Percentiles rank a stretch among this genome's conserved stretches.
These are phyloP conservation scores for Penicillium sp. DNA, from an alignment of 2,329 filamentous ascomycete genomes.

Conservation along the genomic window DNA sequence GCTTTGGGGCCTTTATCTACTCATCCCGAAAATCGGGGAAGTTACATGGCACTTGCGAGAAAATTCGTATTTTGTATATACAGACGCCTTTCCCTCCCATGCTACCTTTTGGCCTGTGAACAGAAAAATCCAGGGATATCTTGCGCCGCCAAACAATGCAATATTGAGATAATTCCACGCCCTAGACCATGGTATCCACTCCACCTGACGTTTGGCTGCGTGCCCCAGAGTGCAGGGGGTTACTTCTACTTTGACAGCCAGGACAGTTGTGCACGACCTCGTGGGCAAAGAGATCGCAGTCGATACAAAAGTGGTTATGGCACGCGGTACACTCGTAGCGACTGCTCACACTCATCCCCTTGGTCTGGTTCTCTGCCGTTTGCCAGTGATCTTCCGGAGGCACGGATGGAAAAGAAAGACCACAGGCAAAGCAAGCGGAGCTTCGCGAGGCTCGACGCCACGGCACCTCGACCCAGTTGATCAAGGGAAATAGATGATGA, in stretches of 20 bases:
- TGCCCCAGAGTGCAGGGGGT: not conserved
- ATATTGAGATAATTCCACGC: not conserved
- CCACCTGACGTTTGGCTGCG: slow-evolving; percentile 25
- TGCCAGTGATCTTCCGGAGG: slow-evolving; percentile 34
- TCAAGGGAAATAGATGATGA: slow-evolving; percentile 80
- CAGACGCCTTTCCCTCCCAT: not conserved
- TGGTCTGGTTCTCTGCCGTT: slow-evolving; percentile 35
- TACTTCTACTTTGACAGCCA: slow-evolving; percentile 57
- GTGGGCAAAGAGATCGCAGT: slow-evolving; percentile 92
- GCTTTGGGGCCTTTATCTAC: not conserved
- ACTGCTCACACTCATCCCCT: slow-evolving; percentile 72
- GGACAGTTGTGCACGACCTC: slow-evolving; percentile 94
- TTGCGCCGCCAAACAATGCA: slow-evolving; percentile 13
- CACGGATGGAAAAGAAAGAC: slow-evolving; percentile 57
- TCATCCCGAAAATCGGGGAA: not conserved
- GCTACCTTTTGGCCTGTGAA: not conserved
- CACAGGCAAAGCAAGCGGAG: slow-evolving; percentile 67
- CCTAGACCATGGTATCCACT: slow-evolving; percentile 27
- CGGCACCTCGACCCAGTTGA: slow-evolving; percentile 81
- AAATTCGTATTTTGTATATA: not conserved
- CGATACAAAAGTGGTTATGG: slow-evolving; percentile 86
- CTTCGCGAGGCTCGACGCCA: slow-evolving; percentile 63
- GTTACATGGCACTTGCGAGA: not conserved
- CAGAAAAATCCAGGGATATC: slow-evolving; percentile 1
- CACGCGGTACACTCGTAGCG: slow-evolving; percentile 87